Percentiles rank a stretch among this genome's conserved stretches.
Evolutionary conservation across 2,329 filamentous ascomycete species (phyloP).

Genomic region (Fusarium algeriense): DNA sequence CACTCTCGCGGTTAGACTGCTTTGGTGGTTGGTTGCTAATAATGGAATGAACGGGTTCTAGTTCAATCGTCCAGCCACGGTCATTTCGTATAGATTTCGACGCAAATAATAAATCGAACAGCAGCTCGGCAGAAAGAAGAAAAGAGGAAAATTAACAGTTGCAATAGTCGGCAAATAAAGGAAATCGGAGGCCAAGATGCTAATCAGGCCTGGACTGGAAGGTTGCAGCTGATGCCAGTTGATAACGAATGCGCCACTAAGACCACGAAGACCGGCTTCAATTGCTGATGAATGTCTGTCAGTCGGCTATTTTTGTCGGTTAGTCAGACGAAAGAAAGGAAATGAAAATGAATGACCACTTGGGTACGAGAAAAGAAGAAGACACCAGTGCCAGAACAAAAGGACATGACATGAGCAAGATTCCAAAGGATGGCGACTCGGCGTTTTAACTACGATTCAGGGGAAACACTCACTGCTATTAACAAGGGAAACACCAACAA

Average conservation of each 20-base stretch:
- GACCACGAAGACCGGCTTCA: conserved; percentile 44
- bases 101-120: conserved; percentile 19
- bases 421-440: conserved; percentile 26
- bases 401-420: conserved; percentile 32
- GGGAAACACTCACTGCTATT: conserved; percentile 30
- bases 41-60: conserved; percentile 32
- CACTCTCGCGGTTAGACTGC: conserved; percentile 32
- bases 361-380: conserved; percentile 23
- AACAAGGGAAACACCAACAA: conserved; percentile 30
- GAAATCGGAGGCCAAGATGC: conserved; percentile 17
- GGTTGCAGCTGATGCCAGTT: conserved; percentile 31
- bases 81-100: conserved; percentile 34
- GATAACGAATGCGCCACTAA: conserved; percentile 35
- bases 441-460: conserved; percentile 39
- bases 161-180: conserved; percentile 9
- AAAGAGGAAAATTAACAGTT: neutral
- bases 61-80: conserved; percentile 37
- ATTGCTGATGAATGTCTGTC: conserved; percentile 18
- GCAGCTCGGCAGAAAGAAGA: conserved; percentile 33
- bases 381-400: conserved; percentile 29
- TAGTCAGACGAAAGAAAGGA: conserved; percentile 21
- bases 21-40: conserved; percentile 36
- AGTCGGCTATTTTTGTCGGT: conserved; percentile 26
- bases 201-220: conserved; percentile 15
- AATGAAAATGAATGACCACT: conserved; percentile 38